phyloP scores from a whole-genome alignment of 176 grass and related monocot genomes.

The Carex scoparia region DNA sequence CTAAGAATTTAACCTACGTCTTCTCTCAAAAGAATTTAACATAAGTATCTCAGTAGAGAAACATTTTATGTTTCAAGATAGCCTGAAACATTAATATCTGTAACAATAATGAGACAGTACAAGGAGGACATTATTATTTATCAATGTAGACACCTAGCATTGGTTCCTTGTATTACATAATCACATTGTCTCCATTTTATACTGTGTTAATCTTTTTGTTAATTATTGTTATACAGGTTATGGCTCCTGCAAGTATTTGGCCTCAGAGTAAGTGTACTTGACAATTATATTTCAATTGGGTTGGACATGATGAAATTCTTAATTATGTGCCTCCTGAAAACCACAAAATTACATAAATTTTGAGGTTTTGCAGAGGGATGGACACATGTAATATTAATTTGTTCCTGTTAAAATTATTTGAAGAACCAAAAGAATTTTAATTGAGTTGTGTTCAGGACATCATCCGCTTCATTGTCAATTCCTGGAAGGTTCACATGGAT shows the following conservation, averaged over 20 bases:
- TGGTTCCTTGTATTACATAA: neutral
- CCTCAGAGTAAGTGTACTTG: slow-evolving; percentile 56
- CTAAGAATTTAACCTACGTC: too few relatives aligned
- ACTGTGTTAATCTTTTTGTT: neutral
- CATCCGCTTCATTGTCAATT: slow-evolving; percentile 12
- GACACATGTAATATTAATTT: neutral
- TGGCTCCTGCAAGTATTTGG: slow-evolving; percentile 68
- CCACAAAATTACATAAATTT: neutral
- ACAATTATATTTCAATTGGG: neutral
- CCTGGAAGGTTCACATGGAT: slow-evolving; percentile 7
- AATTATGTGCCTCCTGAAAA: neutral
- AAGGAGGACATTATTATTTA: neutral
- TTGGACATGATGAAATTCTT: neutral
- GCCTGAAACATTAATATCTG: neutral
- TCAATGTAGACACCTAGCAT: neutral
- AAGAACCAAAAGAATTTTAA: neutral
- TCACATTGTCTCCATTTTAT: neutral
- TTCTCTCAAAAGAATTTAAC: too few relatives aligned
- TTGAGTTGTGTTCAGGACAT: slow-evolving; percentile 6
- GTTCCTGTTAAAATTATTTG: neutral
- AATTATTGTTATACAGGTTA: slow-evolving; percentile 43
- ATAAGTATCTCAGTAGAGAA: too few relatives aligned
- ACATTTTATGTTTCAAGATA: too few relatives aligned
- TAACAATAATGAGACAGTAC: neutral
- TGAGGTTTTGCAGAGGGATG: neutral